Conservation (phyloP, 371 early-diverging fungal species). For the Choanephora cucurbitarum region DNA sequence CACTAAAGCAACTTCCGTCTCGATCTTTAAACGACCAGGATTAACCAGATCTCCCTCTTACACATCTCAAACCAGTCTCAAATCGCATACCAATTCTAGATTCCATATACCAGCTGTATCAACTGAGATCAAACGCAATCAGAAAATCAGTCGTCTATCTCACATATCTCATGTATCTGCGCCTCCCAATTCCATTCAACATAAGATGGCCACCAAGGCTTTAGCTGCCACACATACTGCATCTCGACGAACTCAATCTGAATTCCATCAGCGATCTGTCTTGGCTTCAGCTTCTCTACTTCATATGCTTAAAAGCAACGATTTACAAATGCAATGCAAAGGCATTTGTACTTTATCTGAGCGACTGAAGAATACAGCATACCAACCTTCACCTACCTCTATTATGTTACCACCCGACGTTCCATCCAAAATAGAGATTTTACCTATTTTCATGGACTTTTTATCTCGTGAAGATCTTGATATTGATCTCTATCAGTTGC, state of each 20-base stretch:
- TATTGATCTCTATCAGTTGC: slow-evolving; percentile 12
- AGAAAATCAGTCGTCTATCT: slow-evolving; percentile 6
- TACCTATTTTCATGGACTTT: slow-evolving; percentile 22
- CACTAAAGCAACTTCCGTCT: background rate
- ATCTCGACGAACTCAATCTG: slow-evolving; percentile 10
- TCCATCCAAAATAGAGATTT: slow-evolving; percentile 22
- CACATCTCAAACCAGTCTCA: no score
- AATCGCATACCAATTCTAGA: background rate
- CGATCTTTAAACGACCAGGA: background rate
- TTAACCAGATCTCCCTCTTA: background rate
- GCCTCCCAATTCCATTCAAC: slow-evolving; percentile 1
- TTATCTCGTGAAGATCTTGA: slow-evolving; percentile 12
- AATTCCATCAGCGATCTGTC: slow-evolving; percentile 11
- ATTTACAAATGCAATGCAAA: slow-evolving; percentile 15
- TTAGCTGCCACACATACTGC: background rate
- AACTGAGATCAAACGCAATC: background rate
- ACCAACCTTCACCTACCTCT: background rate
- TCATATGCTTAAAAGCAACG: slow-evolving; percentile 21
- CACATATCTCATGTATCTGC: slow-evolving; percentile 12
- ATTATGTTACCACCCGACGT: slow-evolving; percentile 22
- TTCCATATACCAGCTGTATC: slow-evolving; percentile 1
- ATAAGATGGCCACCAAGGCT: background rate
- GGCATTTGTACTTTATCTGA: slow-evolving; percentile 17
- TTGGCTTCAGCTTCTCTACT: slow-evolving; percentile 12
- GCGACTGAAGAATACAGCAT: slow-evolving; percentile 12